These are phyloP conservation scores for Mycena galericulata DNA, from an alignment of 768 basidiomycete species.

Conservation along the genomic window DNA sequence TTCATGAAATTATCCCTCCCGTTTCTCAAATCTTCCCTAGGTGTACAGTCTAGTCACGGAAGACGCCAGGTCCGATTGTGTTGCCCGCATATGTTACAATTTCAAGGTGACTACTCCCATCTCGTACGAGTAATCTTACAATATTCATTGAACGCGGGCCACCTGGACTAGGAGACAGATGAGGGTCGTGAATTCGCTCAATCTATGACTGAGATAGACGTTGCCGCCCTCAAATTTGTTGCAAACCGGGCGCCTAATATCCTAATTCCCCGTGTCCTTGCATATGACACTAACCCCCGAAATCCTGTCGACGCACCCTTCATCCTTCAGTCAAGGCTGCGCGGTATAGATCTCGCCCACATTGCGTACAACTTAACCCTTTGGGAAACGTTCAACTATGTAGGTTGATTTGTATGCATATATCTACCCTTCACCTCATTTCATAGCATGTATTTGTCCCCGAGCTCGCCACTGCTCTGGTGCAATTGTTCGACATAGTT, in stretches of 20 bases:
- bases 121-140: not conserved
- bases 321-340: conserved; percentile 4
- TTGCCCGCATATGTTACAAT: conserved; percentile 18
- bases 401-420: not conserved
- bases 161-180: not conserved
- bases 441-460: conserved; percentile 4
- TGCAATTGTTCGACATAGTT: conserved; percentile 6
- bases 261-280: conserved; percentile 1
- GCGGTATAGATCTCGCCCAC: conserved; percentile 5
- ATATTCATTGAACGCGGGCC: not conserved
- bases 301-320: conserved; percentile 1
- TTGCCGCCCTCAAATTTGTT: not conserved
- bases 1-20: not conserved
- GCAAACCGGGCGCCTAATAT: not conserved
- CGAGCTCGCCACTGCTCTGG: conserved; percentile 4
- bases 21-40: not conserved
- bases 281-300: conserved; percentile 1
- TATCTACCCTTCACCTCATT: not conserved
- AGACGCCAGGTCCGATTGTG: conserved; percentile 2
- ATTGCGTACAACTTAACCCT: not conserved
- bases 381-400: not conserved
- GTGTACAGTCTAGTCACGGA: conserved; percentile 13
- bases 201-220: not conserved
- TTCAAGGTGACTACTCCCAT: not conserved
- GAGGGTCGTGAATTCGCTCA: conserved; percentile 13